Conservation (phyloP, 2,329 filamentous ascomycete genomes). For the Ophiosphaerella herpotricha region DNA sequence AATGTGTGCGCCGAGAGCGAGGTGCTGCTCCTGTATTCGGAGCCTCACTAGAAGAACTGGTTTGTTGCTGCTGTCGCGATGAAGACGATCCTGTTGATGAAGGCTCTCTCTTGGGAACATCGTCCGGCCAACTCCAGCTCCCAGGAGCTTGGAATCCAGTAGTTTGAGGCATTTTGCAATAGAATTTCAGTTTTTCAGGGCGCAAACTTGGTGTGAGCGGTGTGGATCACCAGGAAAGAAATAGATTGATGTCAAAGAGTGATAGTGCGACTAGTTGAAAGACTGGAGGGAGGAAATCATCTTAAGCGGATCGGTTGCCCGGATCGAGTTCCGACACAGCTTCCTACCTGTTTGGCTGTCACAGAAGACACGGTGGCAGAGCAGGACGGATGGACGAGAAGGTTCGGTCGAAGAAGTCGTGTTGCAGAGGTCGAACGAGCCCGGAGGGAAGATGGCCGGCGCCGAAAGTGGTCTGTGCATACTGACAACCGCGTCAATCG, state of each 20-base stretch:
- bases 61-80: constrained; percentile 18
- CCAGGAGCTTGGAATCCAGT: constrained; percentile 46
- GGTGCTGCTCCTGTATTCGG: constrained; percentile 18
- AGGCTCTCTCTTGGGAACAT: constrained; percentile 44
- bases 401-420: constrained; percentile 13
- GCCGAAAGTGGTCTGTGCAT: constrained; percentile 19
- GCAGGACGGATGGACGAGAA: constrained; percentile 15
- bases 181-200: neutral
- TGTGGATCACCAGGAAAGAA: constrained; percentile 23
- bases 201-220: constrained; percentile 15
- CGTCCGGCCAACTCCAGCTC: constrained; percentile 54
- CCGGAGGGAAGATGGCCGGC: constrained; percentile 16
- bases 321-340: constrained; percentile 25
- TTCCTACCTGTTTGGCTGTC: constrained; percentile 16
- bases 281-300: constrained; percentile 25
- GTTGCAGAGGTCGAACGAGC: constrained; percentile 20
- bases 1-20: constrained; percentile 53
- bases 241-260: constrained; percentile 18
- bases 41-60: constrained; percentile 16
- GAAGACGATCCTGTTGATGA: constrained; percentile 16
- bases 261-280: constrained; percentile 26
- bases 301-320: constrained; percentile 22
- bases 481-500: constrained; percentile 22
- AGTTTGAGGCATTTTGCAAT: constrained; percentile 48
- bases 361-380: constrained; percentile 39